Percentiles rank a stretch among this genome's conserved stretches.
Evolutionary conservation across 129 eudicot species (phyloP).

Genomic region (Centrapalus pauciflorus): DNA sequence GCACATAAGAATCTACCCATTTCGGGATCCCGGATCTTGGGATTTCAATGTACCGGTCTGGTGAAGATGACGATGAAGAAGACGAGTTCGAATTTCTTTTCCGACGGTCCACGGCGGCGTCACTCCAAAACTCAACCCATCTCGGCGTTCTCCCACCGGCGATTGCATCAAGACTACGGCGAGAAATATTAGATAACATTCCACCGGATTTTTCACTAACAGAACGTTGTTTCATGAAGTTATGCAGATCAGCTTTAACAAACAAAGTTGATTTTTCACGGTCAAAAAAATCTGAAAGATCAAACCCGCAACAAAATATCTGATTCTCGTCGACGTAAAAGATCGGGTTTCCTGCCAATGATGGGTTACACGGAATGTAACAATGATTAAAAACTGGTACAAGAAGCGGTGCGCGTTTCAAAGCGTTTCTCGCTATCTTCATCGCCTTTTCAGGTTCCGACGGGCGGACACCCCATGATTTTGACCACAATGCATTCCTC

Average conservation of each 20-base stretch:
- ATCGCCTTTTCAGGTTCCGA: constrained; percentile 78
- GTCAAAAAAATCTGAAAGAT: constrained; percentile 73
- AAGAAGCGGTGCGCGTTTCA: constrained; percentile 70
- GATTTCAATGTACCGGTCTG: constrained; percentile 57
- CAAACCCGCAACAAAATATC: constrained; percentile 85
- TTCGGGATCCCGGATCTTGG: constrained; percentile 53
- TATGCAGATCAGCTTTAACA: constrained; percentile 20
- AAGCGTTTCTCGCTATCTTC: constrained; percentile 63
- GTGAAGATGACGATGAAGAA: constrained; percentile 49
- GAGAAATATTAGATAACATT: constrained; percentile 28
- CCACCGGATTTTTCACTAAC: constrained; percentile 27
- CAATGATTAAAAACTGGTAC: constrained; percentile 84
- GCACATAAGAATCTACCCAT: constrained; percentile 68
- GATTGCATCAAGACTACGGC: constrained; percentile 51
- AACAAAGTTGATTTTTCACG: constrained; percentile 45
- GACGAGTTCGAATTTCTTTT: constrained; percentile 59
- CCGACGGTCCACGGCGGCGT: constrained; percentile 71
- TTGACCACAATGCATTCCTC: constrained; percentile 68
- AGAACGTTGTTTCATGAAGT: constrained; percentile 40
- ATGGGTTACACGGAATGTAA: constrained; percentile 82
- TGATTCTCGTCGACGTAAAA: constrained; percentile 83
- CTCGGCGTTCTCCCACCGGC: constrained; percentile 58
- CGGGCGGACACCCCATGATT: constrained; percentile 85
- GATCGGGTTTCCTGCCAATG: constrained; percentile 83
- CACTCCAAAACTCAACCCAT: constrained; percentile 95